Conservation (phyloP, 805 yeast species). For the Suhomyces prunicola region DNA sequence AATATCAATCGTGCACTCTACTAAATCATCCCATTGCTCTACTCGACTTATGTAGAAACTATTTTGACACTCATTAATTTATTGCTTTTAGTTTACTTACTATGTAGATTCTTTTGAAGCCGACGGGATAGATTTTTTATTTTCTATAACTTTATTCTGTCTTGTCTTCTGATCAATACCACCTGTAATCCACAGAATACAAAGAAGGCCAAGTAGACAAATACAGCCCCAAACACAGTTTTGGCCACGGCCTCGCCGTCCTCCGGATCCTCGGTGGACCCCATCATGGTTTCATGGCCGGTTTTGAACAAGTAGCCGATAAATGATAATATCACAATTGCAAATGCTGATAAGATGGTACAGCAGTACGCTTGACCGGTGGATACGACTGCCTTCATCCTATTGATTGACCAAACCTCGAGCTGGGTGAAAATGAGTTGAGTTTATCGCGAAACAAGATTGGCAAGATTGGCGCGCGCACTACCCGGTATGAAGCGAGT, state of each 20-base stretch:
- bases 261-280: conserved; percentile 85
- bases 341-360: conserved; percentile 89
- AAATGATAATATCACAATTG: conserved; percentile 79
- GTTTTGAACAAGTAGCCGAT: conserved; percentile 77
- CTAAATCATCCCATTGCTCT: too few relatives aligned
- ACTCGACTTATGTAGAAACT: too few relatives aligned
- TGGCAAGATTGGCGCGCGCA: background rate
- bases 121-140: too few relatives aligned
- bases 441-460: background rate
- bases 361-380: conserved; percentile 93
- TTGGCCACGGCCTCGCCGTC: conserved; percentile 92
- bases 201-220: conserved; percentile 76
- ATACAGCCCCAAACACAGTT: conserved; percentile 86
- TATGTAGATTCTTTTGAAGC: too few relatives aligned
- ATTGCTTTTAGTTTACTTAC: too few relatives aligned
- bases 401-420: background rate
- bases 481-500: conserved; percentile 1
- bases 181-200: conserved; percentile 90
- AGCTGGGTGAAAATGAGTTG: background rate
- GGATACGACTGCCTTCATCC: conserved; percentile 45
- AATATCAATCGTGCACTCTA: too few relatives aligned
- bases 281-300: conserved; percentile 89
- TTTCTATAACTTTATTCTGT: conserved; percentile 49
- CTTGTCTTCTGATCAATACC: conserved; percentile 57
- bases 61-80: too few relatives aligned